These are phyloP conservation scores for Alnus glutinosa DNA, from an alignment of 306 rosid genomes.

Conservation along the genomic window DNA sequence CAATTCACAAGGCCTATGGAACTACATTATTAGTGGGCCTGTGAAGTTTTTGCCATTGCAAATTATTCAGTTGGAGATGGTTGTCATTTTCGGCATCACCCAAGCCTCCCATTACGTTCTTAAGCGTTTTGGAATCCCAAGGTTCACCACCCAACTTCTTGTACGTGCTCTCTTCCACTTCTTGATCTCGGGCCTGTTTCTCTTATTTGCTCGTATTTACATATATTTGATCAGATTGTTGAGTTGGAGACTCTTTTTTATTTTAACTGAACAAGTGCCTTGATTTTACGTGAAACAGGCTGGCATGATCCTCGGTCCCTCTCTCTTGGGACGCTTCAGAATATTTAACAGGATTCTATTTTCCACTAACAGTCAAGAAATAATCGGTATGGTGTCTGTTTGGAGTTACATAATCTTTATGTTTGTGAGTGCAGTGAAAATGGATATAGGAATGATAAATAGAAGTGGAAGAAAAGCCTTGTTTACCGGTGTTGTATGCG, in stretches of 20 bases:
- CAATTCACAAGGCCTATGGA: not conserved
- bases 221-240: too few relatives aligned
- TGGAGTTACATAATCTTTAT: slow-evolving; percentile 39
- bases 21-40: not conserved
- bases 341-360: slow-evolving; percentile 16
- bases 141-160: slow-evolving; percentile 49
- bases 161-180: slow-evolving; percentile 28
- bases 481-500: slow-evolving; percentile 30
- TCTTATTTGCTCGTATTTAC: too few relatives aligned
- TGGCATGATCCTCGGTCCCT: slow-evolving; percentile 44
- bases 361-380: slow-evolving; percentile 42
- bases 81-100: slow-evolving; percentile 36
- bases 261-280: not conserved
- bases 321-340: slow-evolving; percentile 5
- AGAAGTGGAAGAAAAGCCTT: slow-evolving; percentile 50
- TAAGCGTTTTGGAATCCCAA: slow-evolving; percentile 49
- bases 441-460: slow-evolving; percentile 48
- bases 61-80: slow-evolving; percentile 45
- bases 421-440: slow-evolving; percentile 54
- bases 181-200: too few relatives aligned
- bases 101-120: slow-evolving; percentile 30
- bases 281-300: slow-evolving; percentile 31
- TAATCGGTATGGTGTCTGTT: slow-evolving; percentile 33
- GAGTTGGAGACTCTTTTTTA: not conserved
- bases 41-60: slow-evolving; percentile 9